phyloP scores from a whole-genome alignment of 2,329 filamentous ascomycete genomes.

The Ascochyta koolunga region DNA sequence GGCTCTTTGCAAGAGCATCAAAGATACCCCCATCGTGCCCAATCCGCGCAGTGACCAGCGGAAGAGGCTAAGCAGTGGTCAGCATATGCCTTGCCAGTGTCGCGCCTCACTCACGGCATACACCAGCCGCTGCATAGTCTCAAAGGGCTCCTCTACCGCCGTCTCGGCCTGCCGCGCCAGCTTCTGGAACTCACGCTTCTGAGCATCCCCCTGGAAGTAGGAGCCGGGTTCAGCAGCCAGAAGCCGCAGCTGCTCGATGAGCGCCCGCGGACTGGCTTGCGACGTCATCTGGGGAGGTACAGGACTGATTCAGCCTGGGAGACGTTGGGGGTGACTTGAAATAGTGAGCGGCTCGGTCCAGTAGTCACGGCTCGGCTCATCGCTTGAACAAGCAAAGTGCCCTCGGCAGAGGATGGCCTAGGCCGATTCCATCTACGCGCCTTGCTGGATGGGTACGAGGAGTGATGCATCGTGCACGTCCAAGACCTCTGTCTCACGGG shows the following conservation, averaged over 20 bases:
- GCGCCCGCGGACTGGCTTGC: neutral
- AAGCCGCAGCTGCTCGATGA: constrained; percentile 9
- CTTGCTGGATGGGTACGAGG: neutral
- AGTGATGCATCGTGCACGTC: neutral
- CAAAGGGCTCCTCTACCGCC: constrained; percentile 7
- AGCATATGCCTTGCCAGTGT: neutral
- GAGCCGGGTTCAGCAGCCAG: neutral
- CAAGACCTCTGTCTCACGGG: neutral
- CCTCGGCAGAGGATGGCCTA: neutral
- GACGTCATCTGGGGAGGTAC: neutral
- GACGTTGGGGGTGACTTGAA: neutral
- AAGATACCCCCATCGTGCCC: constrained; percentile 8
- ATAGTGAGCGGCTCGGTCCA: constrained; percentile 3
- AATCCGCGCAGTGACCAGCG: constrained; percentile 9
- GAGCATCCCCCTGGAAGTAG: constrained; percentile 5
- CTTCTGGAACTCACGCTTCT: constrained; percentile 6
- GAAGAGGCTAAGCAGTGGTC: constrained; percentile 4
- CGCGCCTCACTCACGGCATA: constrained; percentile 8
- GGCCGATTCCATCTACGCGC: neutral
- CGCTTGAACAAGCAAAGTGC: neutral
- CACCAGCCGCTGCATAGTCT: constrained; percentile 12
- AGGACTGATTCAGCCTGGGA: neutral
- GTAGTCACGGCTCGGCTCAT: neutral
- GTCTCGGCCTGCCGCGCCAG: neutral
- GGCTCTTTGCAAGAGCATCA: neutral